These are phyloP conservation scores for Tetrapisispora pingtungensis DNA, from an alignment of 805 yeast species.

Conservation along the genomic window DNA sequence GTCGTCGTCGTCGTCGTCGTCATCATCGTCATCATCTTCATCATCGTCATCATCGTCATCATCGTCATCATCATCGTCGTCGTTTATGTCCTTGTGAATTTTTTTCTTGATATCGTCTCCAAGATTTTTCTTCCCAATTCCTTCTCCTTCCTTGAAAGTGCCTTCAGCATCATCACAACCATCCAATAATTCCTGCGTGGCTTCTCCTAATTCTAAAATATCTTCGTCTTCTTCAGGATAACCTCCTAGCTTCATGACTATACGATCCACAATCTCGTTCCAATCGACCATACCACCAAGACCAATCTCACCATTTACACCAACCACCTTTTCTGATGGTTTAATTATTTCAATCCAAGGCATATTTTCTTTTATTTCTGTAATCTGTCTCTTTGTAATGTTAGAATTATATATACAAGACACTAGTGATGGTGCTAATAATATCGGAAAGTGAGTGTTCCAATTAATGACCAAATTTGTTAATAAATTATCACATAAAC, in stretches of 20 bases:
- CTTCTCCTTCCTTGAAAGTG: conserved; percentile 6
- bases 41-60: conserved; percentile 9
- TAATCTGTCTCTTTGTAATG: conserved; percentile 73
- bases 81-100: conserved; percentile 15
- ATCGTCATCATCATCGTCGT: conserved; percentile 18
- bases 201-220: conserved; percentile 16
- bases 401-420: conserved; percentile 83
- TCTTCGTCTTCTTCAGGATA: conserved; percentile 40
- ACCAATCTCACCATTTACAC: conserved; percentile 91
- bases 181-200: conserved; percentile 23
- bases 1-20: conserved; percentile 31
- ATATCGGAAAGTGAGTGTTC: conserved; percentile 83
- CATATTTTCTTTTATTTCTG: conserved; percentile 75
- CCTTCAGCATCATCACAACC: conserved; percentile 35
- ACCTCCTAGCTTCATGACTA: conserved; percentile 60
- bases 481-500: conserved; percentile 82
- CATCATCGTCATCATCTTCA: conserved; percentile 5
- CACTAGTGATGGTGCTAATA: conserved; percentile 92
- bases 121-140: conserved; percentile 24
- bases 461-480: conserved; percentile 92
- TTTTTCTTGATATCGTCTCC: conserved; percentile 21
- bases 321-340: conserved; percentile 88
- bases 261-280: conserved; percentile 81
- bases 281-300: conserved; percentile 99
- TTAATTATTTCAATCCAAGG: conserved; percentile 84